Percentiles rank a stretch among this genome's conserved stretches.
Conservation (phyloP, 805 yeast species). For the Candida succiphila region DNA sequence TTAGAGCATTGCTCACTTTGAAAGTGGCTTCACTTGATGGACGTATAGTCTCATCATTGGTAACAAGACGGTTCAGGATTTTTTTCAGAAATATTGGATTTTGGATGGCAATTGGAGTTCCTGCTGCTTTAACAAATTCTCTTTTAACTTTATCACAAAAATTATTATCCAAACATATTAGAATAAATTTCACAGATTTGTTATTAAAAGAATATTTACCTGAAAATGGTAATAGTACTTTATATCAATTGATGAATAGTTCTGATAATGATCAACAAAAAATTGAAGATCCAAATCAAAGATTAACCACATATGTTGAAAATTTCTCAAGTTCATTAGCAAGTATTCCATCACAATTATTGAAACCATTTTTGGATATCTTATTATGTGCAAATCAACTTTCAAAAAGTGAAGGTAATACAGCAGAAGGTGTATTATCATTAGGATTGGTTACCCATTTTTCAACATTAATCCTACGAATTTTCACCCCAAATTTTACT, state of each 20-base stretch:
- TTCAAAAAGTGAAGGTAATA: conserved; percentile 51
- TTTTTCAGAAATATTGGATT: conserved; percentile 53
- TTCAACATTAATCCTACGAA: conserved; percentile 62
- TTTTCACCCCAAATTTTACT: conserved; percentile 87
- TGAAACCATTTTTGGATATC: conserved; percentile 77
- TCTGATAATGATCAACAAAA: conserved; percentile 1
- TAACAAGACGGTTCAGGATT: conserved; percentile 53
- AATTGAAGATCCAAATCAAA: conserved; percentile 70
- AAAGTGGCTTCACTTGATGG: conserved; percentile 87
- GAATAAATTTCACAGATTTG: conserved; percentile 53
- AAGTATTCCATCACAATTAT: conserved; percentile 67
- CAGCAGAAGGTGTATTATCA: conserved; percentile 70
- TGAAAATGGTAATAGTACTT: conserved; percentile 54
- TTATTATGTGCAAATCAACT: conserved; percentile 73
- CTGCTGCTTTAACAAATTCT: conserved; percentile 75
- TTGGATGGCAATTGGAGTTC: conserved; percentile 83
- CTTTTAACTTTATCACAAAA: conserved; percentile 52
- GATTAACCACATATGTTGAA: conserved; percentile 72
- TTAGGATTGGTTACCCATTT: conserved; percentile 74
- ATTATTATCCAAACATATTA: conserved; percentile 45
- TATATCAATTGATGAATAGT: conserved; percentile 61
- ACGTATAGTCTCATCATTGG: conserved; percentile 68
- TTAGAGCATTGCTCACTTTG: conserved; percentile 65
- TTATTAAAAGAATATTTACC: conserved; percentile 68
- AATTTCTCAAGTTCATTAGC: conserved; percentile 65